Conservation (phyloP, 2,329 filamentous ascomycete species). For the Aspergillus bombycis region DNA sequence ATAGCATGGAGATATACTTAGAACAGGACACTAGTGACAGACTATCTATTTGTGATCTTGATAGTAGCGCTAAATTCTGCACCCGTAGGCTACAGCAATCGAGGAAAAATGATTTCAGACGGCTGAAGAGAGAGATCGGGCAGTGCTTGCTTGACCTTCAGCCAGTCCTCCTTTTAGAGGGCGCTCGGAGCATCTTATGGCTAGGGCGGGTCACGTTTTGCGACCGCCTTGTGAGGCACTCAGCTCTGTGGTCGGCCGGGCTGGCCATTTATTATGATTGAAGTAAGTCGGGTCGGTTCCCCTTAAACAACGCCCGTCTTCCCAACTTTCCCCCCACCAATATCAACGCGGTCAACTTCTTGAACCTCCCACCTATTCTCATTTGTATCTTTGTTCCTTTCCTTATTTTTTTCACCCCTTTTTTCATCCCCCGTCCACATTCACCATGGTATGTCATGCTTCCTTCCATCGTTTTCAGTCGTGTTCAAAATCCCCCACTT, state of each 20-base stretch:
- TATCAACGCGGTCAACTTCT: constrained; percentile 19
- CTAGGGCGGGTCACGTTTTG: constrained; percentile 27
- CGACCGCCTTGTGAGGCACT: constrained; percentile 25
- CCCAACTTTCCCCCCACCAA: constrained; percentile 18
- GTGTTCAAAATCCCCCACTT: constrained; percentile 33
- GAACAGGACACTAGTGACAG: neutral
- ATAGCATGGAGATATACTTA: neutral
- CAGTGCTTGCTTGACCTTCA: constrained; percentile 1
- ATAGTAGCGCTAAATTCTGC: neutral
- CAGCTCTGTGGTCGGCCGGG: constrained; percentile 17
- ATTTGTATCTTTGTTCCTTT: constrained; percentile 19
- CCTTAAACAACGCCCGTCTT: constrained; percentile 24
- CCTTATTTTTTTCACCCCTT: constrained; percentile 18
- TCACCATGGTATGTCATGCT: constrained; percentile 36
- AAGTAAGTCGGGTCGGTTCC: constrained; percentile 19
- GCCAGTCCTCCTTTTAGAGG: constrained; percentile 12
- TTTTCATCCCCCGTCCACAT: constrained; percentile 14
- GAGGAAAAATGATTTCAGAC: neutral
- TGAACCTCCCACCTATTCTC: constrained; percentile 26
- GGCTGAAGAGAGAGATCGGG: neutral
- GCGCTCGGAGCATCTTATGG: constrained; percentile 12
- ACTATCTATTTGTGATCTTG: neutral
- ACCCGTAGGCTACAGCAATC: neutral
- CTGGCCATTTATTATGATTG: constrained; percentile 19
- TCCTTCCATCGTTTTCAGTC: constrained; percentile 10